Conservation (phyloP, 2,329 filamentous ascomycete species). For the Fusarium miscanthi region DNA sequence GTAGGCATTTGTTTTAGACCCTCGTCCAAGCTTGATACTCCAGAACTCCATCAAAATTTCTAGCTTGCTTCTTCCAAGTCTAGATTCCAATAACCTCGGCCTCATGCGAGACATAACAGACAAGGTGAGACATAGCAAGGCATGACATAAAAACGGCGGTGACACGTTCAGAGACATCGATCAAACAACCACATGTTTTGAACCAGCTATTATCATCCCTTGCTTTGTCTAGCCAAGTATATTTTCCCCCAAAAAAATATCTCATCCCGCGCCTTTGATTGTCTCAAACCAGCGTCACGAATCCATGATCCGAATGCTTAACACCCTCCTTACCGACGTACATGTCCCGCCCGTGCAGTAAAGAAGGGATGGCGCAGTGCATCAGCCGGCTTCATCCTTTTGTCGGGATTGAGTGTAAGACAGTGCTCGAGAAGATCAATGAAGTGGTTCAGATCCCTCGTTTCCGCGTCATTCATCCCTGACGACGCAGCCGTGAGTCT, state of each 20-base stretch:
- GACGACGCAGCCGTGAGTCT: conserved; percentile 79
- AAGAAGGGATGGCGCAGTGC: conserved; percentile 93
- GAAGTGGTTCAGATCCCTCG: conserved; percentile 83
- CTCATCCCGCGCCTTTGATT: conserved; percentile 5
- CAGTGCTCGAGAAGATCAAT: conserved; percentile 90
- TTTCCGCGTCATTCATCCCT: conserved; percentile 78
- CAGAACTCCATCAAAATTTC: conserved; percentile 21
- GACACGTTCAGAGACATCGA: conserved; percentile 28
- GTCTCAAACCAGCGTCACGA: conserved; percentile 21
- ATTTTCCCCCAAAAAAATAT: neutral
- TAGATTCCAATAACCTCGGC: conserved; percentile 4
- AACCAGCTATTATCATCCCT: conserved; percentile 23
- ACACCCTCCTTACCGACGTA: conserved; percentile 37
- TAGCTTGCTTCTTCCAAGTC: conserved; percentile 20
- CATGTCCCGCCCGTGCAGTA: conserved; percentile 50
- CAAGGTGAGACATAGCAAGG: conserved; percentile 31
- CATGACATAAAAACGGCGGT: conserved; percentile 35
- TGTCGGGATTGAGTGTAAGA: conserved; percentile 89
- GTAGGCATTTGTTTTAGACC: conserved; percentile 15
- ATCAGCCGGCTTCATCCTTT: conserved; percentile 86
- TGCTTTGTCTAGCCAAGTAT: conserved; percentile 30
- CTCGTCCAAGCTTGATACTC: conserved; percentile 3
- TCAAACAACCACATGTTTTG: conserved; percentile 24
- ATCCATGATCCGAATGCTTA: conserved; percentile 9
- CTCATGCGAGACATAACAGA: conserved; percentile 20